phyloP scores from a whole-genome alignment of 164 flowering plant genomes.

The Cinnamomum micranthum region DNA sequence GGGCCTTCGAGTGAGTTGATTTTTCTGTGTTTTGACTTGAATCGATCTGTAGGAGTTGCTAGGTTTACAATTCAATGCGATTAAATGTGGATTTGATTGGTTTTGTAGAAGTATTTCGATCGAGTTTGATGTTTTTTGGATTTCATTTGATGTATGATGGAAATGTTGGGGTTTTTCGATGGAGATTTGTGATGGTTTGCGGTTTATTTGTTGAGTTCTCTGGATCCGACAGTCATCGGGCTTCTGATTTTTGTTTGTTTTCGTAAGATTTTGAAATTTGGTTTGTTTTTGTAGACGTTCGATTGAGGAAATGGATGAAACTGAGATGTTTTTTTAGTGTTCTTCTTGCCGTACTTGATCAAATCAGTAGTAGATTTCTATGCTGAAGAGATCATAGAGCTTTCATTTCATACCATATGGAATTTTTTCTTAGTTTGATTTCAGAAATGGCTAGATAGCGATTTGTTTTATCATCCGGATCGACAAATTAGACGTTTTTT shows the following conservation, averaged over 20 bases:
- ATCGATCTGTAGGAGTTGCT: background rate
- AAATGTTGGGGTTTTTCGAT: background rate
- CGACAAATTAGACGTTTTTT: too few relatives aligned
- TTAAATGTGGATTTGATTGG: background rate
- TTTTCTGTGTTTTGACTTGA: background rate
- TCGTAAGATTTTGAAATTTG: background rate
- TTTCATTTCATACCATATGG: background rate
- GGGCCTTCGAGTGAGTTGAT: constrained; percentile 14
- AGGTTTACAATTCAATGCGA: background rate
- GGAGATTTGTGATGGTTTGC: background rate
- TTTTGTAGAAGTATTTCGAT: background rate
- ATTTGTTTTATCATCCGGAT: too few relatives aligned
- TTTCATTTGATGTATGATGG: background rate
- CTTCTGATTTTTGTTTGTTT: background rate
- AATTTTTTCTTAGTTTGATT: background rate
- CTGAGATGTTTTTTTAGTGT: background rate
- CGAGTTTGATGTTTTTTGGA: background rate
- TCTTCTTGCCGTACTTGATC: background rate
- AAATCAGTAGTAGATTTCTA: background rate
- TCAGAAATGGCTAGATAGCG: background rate
- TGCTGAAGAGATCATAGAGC: too few relatives aligned
- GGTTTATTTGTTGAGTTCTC: background rate
- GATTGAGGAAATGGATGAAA: background rate
- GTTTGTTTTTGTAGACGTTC: background rate
- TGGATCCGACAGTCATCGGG: background rate